Evolutionary conservation across 129 eudicot genomes (phyloP), one percentile per base, ranked within the genome.

Genomic region (Artemisia argyi): DNA sequence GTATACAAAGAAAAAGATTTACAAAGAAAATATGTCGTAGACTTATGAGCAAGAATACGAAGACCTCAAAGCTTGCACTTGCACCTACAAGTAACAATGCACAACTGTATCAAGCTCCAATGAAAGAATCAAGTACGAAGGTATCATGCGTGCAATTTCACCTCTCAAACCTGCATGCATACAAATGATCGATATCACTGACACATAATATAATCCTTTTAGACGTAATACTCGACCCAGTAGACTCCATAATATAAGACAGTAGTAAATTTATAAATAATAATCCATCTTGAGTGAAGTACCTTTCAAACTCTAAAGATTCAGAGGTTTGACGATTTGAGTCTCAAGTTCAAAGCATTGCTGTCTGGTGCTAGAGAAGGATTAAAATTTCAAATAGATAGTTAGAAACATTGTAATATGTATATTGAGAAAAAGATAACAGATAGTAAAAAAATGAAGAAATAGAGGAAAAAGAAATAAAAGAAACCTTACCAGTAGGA

Each of bases 231-330:
- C 46, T 39, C 9, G 46, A 39, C 10, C 9, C 46, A 1, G 46
- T 28, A 28, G 32, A 28, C 32, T 28, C 32, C 32, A 28, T 28
- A 28, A 28, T 26, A 26, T 26, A 26, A 26, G 30, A 2, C 30
- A 26, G 30, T 26, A 3, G 39, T 30, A 30, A 30, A 30, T 17
- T 7, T 51, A 44, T 15, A 60, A 47, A n/a, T 1, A 71, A 2
- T 11, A 39, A 16, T 68, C 2, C 10, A 16, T 15, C 5, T 47
- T 46, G 46, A 69, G 3, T 35, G 9, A 32, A 59, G 19, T 72
- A 76, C 84, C 80, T 69, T 75, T 80, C 62, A 80, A 62, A 75
- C 55, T 69, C 84, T 75, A 57, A 69, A 74, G 61, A 80, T 69
- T 30, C 80, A 49, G 3, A 54, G 17, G 49, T 61, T 46, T 2